A percentile compares a stretch with the other conserved stretches of the same genome.
Evolutionary conservation across 2,329 filamentous ascomycete genomes (phyloP).

Genomic region (Fusarium heterosporum): DNA sequence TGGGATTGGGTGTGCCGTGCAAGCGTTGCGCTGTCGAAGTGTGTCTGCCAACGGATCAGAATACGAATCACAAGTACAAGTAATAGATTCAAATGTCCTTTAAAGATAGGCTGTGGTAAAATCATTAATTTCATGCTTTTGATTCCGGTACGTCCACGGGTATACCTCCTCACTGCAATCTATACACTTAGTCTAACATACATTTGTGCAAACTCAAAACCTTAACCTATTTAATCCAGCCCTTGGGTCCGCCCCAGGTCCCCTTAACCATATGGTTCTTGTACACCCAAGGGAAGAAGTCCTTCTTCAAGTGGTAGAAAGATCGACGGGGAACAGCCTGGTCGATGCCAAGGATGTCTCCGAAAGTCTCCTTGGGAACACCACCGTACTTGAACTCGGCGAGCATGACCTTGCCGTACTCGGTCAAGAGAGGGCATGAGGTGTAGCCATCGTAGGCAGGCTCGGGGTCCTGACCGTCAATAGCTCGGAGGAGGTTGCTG

Average conservation of each 20-base stretch:
- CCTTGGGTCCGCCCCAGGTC: conserved; percentile 70
- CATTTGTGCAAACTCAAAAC: conserved; percentile 15
- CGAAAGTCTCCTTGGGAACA: conserved; percentile 72
- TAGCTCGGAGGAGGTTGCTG: conserved; percentile 57
- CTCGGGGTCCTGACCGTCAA: conserved; percentile 60
- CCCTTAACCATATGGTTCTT: conserved; percentile 70
- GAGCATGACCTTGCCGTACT: conserved; percentile 72
- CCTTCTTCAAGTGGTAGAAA: conserved; percentile 73
- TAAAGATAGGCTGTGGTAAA: too few relatives aligned
- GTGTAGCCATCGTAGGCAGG: conserved; percentile 66
- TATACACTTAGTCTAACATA: conserved; percentile 21
- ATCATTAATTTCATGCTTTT: conserved; percentile 6
- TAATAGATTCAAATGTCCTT: too few relatives aligned
- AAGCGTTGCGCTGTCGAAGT: too few relatives aligned
- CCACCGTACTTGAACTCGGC: conserved; percentile 75
- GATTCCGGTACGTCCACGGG: background rate
- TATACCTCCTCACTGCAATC: conserved; percentile 10
- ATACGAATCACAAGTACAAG: too few relatives aligned
- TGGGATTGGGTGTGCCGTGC: too few relatives aligned
- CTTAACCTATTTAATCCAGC: conserved; percentile 52
- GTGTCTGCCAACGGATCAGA: too few relatives aligned
- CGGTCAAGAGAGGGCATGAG: conserved; percentile 65
- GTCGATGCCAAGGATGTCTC: conserved; percentile 64
- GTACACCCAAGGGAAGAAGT: conserved; percentile 77
- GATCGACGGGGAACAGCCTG: conserved; percentile 65